Evolutionary conservation across 345 rosid species (phyloP).

Genomic region (Fremontodendron californicum): DNA sequence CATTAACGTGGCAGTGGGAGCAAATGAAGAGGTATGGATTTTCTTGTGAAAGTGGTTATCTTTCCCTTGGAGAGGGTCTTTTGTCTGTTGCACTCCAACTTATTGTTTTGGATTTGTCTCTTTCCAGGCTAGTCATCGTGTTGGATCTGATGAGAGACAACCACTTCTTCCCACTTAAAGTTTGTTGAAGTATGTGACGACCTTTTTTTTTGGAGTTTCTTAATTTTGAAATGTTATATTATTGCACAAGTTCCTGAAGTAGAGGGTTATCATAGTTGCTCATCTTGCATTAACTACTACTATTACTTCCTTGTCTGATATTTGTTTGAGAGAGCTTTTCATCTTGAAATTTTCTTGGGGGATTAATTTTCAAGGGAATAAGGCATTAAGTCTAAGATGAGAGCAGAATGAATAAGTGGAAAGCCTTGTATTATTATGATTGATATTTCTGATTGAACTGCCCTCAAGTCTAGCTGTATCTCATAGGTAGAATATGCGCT

Average conservation of each 20-base stretch:
- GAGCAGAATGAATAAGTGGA: not conserved
- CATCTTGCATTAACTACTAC: not conserved
- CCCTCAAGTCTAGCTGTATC: too few relatives aligned
- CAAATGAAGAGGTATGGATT: constrained; percentile 75
- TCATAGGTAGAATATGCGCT: not conserved
- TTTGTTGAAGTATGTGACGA: constrained; percentile 11
- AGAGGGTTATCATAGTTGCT: not conserved
- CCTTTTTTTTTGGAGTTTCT: not conserved
- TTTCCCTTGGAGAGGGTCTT: not conserved
- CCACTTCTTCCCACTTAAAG: constrained; percentile 55
- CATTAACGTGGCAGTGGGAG: constrained; percentile 84
- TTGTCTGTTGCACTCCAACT: not conserved
- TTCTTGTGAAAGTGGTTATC: not conserved
- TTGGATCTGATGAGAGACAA: constrained; percentile 49
- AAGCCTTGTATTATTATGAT: not conserved
- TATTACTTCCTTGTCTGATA: too few relatives aligned
- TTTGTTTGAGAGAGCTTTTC: not conserved
- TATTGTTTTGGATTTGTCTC: not conserved
- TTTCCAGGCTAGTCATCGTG: constrained; percentile 49
- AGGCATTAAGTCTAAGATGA: not conserved
- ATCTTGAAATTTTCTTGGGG: not conserved
- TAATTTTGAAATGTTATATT: not conserved
- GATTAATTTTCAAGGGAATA: not conserved
- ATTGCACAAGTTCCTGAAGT: not conserved
- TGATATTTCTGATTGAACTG: too few relatives aligned